phyloP scores from a whole-genome alignment of 306 rosid species.

The Gynostemma pentaphyllum region DNA sequence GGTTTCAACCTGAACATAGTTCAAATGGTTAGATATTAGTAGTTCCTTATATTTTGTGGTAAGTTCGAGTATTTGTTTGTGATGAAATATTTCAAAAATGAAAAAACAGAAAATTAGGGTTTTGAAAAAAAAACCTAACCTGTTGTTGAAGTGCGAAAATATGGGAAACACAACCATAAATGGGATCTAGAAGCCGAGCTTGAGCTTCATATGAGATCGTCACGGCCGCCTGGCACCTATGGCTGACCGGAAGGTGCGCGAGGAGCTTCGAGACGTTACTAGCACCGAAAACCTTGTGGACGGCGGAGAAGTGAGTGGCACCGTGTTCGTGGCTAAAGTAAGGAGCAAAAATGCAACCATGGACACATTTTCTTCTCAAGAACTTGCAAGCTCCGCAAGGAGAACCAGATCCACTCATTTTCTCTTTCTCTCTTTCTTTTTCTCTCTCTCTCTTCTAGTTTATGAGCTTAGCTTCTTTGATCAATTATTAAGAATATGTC shows the following conservation, averaged over 20 bases:
- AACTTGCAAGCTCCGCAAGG: conserved; percentile 99
- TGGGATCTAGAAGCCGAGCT: conserved; percentile 89
- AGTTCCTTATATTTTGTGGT: too few relatives aligned
- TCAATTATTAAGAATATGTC: conserved; percentile 26
- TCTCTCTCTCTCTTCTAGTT: too few relatives aligned
- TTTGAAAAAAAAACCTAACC: conserved; percentile 22
- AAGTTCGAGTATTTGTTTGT: too few relatives aligned
- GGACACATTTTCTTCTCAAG: conserved; percentile 80
- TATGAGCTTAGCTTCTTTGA: conserved; percentile 7
- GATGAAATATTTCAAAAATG: too few relatives aligned
- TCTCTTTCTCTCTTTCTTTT: too few relatives aligned
- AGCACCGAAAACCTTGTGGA: conserved; percentile 93
- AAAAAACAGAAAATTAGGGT: conserved; percentile 5
- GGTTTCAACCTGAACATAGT: too few relatives aligned
- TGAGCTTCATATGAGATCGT: conserved; percentile 96
- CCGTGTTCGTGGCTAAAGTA: conserved; percentile 91
- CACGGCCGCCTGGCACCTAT: conserved; percentile 64
- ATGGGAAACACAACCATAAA: conserved; percentile 93
- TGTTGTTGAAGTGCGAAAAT: conserved; percentile 93
- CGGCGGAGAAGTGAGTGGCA: conserved; percentile 77
- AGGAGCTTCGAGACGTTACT: conserved; percentile 94
- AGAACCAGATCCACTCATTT: conserved; percentile 74
- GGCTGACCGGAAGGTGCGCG: conserved; percentile 58
- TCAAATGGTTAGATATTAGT: too few relatives aligned
- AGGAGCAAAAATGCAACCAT: conserved; percentile 95